A percentile compares a stretch with the other conserved stretches of the same genome.
phyloP scores from a whole-genome alignment of 768 basidiomycete genomes.

The Lactarius vividus region DNA sequence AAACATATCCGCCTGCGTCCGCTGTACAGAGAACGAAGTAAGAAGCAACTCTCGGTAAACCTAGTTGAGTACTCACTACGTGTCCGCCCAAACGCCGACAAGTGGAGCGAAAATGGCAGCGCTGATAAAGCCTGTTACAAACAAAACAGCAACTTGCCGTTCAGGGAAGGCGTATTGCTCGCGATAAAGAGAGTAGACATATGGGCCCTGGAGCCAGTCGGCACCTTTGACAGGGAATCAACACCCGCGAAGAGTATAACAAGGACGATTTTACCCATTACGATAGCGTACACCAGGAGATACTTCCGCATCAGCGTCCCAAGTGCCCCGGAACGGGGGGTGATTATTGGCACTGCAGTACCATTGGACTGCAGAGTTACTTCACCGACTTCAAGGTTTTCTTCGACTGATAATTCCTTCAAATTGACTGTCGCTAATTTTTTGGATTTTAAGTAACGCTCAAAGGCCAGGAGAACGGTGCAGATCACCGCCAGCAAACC shows the following conservation, averaged over 20 bases:
- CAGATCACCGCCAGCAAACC: conserved; percentile 29
- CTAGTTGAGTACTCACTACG: conserved; percentile 48
- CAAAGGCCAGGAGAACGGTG: conserved; percentile 24
- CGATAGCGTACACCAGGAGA: conserved; percentile 25
- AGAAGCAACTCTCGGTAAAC: background rate
- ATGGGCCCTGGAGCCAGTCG: conserved; percentile 80
- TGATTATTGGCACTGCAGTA: background rate
- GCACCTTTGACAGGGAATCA: conserved; percentile 45
- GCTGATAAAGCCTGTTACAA: conserved; percentile 74
- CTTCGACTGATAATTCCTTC: conserved; percentile 14
- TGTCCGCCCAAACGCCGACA: conserved; percentile 76
- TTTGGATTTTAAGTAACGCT: conserved; percentile 29
- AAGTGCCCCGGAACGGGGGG: conserved; percentile 20
- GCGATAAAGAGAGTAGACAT: conserved; percentile 70
- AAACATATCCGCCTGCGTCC: conserved; percentile 67
- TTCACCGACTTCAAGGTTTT: conserved; percentile 18
- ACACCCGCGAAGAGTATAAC: background rate
- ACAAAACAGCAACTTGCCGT: conserved; percentile 62
- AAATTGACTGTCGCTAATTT: conserved; percentile 4
- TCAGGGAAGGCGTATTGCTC: conserved; percentile 67
- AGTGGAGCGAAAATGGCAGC: conserved; percentile 68
- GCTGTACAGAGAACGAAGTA: conserved; percentile 35
- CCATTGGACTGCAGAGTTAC: conserved; percentile 1
- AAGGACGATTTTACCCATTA: conserved; percentile 13
- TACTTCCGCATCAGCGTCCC: conserved; percentile 26